These are phyloP conservation scores for Neonectria hederae DNA, from an alignment of 2,329 filamentous ascomycete genomes.

Conservation along the genomic window DNA sequence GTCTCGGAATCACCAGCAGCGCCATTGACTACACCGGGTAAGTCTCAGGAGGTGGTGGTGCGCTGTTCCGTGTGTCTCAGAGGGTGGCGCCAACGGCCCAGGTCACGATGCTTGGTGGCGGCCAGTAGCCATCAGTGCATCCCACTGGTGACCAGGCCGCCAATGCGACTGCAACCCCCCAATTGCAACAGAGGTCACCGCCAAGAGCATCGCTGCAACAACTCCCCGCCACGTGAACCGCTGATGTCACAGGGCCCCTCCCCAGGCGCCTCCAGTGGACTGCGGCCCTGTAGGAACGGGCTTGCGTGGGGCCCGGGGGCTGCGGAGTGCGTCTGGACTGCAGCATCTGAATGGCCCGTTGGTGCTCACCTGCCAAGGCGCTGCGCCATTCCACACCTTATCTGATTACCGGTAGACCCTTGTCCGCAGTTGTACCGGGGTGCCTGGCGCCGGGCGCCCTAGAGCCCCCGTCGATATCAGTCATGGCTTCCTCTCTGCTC, in stretches of 20 bases:
- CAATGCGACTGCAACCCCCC: conserved; percentile 6
- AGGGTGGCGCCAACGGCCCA: conserved; percentile 7
- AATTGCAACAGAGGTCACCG: background rate
- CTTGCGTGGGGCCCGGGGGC: background rate
- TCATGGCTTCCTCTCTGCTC: conserved; percentile 12
- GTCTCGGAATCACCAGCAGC: background rate
- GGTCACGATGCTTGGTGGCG: background rate
- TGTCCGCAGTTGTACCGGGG: background rate
- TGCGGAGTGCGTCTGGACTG: background rate
- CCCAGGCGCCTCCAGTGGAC: background rate
- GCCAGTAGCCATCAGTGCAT: background rate
- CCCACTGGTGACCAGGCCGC: background rate
- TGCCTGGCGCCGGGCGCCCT: background rate
- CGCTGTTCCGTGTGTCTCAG: conserved; percentile 3
- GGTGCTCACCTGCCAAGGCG: conserved; percentile 12
- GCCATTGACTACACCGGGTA: background rate
- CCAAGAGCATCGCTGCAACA: background rate
- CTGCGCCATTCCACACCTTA: conserved; percentile 19
- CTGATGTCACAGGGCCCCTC: conserved; percentile 19
- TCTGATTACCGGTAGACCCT: conserved; percentile 6
- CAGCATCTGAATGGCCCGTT: background rate
- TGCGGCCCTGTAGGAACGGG: background rate
- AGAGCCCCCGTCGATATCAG: conserved; percentile 17
- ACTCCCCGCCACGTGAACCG: background rate
- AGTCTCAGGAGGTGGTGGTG: background rate